These are phyloP conservation scores for Aspergillus floridensis DNA, from an alignment of 2,329 filamentous ascomycete species.

Conservation along the genomic window DNA sequence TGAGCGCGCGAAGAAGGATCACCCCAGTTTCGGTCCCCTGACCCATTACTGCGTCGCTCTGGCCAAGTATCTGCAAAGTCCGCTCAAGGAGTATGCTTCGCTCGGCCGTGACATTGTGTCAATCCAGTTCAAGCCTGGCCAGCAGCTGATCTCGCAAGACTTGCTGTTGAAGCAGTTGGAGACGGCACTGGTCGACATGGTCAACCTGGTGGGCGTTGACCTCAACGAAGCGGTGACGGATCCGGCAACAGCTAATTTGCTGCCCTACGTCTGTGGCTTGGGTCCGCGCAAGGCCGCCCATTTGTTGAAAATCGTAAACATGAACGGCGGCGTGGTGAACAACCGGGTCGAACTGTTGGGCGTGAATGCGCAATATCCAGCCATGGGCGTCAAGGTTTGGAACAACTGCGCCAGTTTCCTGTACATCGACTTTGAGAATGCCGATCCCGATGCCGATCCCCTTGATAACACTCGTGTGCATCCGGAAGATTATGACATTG, in stretches of 20 bases:
- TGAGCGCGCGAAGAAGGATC: slow-evolving; percentile 71
- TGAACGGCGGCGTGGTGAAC: slow-evolving; percentile 81
- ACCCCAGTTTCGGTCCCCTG: slow-evolving; percentile 74
- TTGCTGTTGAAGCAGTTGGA: slow-evolving; percentile 84
- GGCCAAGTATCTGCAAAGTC: slow-evolving; percentile 89
- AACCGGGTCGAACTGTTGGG: slow-evolving; percentile 86
- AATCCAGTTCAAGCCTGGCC: slow-evolving; percentile 83
- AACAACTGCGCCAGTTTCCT: slow-evolving; percentile 97
- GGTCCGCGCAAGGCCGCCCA: slow-evolving; percentile 87
- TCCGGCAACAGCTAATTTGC: slow-evolving; percentile 75
- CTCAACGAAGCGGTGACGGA: slow-evolving; percentile 88
- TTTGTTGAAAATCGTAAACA: slow-evolving; percentile 83
- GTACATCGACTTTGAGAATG: slow-evolving; percentile 82
- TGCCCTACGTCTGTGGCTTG: slow-evolving; percentile 87
- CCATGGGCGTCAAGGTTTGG: slow-evolving; percentile 88
- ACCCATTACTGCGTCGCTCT: slow-evolving; percentile 87
- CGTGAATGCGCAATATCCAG: slow-evolving; percentile 75
- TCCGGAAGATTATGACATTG: slow-evolving; percentile 96
- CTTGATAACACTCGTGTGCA: slow-evolving; percentile 96
- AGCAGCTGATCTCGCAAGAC: slow-evolving; percentile 82
- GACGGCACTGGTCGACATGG: slow-evolving; percentile 97
- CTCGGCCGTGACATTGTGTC: slow-evolving; percentile 85
- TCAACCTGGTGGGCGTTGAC: slow-evolving; percentile 93
- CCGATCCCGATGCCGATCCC: slow-evolving; percentile 79
- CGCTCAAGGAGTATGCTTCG: slow-evolving; percentile 93